phyloP scores from a whole-genome alignment of 768 basidiomycete genomes.

The Leccinum imitatum region DNA sequence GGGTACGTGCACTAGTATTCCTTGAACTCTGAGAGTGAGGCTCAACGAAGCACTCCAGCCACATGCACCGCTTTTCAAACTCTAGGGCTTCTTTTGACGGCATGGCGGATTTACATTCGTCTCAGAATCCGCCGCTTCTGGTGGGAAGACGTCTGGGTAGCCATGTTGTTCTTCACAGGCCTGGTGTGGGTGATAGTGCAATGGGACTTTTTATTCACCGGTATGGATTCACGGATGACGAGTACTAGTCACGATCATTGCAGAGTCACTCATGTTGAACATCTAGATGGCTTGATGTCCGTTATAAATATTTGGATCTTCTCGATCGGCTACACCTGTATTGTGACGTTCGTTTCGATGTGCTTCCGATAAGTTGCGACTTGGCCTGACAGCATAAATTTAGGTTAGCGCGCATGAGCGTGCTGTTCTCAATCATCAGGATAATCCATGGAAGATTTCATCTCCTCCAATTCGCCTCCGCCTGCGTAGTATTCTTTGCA shows the following conservation, averaged over 20 bases:
- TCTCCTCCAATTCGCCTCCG: background rate
- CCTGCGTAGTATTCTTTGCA: conserved; percentile 7
- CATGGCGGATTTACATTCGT: conserved; percentile 21
- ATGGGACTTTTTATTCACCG: conserved; percentile 5
- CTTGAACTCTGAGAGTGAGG: background rate
- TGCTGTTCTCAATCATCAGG: conserved; percentile 21
- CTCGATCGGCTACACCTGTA: background rate
- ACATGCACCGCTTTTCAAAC: background rate
- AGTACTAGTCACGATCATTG: background rate
- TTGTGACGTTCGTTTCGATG: background rate
- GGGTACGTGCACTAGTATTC: background rate
- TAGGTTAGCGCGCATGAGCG: conserved; percentile 20
- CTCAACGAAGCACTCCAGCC: background rate
- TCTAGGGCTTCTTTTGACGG: conserved; percentile 17
- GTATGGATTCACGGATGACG: background rate
- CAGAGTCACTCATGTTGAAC: background rate
- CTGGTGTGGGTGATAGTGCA: conserved; percentile 10
- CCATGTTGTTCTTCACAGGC: conserved; percentile 10
- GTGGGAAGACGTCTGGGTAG: background rate
- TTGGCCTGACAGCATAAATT: background rate
- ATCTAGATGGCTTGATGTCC: background rate
- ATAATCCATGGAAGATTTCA: conserved; percentile 1
- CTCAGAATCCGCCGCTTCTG: conserved; percentile 14
- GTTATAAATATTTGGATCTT: background rate
- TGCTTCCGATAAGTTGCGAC: background rate